Percentiles rank a stretch among this genome's conserved stretches.
Conservation (phyloP, 2,329 filamentous ascomycete genomes). For the Ilyonectria mors-panacis region DNA sequence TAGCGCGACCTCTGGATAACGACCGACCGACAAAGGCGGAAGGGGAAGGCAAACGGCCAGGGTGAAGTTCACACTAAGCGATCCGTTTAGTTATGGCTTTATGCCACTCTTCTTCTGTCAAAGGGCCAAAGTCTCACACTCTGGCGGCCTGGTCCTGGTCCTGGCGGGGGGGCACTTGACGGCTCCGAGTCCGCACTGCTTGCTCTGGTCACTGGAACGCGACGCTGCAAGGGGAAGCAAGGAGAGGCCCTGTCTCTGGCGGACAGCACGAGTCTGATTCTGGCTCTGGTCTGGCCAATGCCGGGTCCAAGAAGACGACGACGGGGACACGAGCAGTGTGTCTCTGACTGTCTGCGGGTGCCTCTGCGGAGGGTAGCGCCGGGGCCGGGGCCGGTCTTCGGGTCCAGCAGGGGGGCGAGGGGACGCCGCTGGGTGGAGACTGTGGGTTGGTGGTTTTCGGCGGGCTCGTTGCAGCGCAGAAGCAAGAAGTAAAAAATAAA, state of each 20-base stretch:
- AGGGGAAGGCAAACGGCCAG: conserved; percentile 28
- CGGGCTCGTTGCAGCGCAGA: conserved; percentile 33
- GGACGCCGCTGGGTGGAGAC: conserved; percentile 28
- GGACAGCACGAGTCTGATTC: conserved; percentile 31
- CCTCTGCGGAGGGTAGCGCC: conserved; percentile 36
- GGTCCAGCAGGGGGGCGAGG: conserved; percentile 38
- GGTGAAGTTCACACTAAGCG: conserved; percentile 6
- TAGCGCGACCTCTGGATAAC: conserved; percentile 25
- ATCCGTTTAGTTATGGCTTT: conserved; percentile 24
- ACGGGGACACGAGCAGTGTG: conserved; percentile 1
- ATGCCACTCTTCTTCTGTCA: conserved; percentile 20
- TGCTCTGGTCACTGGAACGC: conserved; percentile 25
- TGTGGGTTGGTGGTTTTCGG: conserved; percentile 17
- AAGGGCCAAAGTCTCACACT: neutral
- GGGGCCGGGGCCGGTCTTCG: conserved; percentile 45
- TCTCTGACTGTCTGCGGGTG: conserved; percentile 2
- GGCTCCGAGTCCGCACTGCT: neutral
- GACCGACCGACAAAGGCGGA: conserved; percentile 9
- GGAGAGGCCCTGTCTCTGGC: conserved; percentile 38
- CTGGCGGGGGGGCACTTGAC: conserved; percentile 7
- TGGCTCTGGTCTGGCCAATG: conserved; percentile 30
- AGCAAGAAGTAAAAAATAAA: neutral
- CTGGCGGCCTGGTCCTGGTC: conserved; percentile 34
- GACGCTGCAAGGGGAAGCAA: conserved; percentile 27
- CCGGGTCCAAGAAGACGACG: conserved; percentile 21